Conservation (phyloP, 208 protist species). For the Trypanosoma brucei region DNA sequence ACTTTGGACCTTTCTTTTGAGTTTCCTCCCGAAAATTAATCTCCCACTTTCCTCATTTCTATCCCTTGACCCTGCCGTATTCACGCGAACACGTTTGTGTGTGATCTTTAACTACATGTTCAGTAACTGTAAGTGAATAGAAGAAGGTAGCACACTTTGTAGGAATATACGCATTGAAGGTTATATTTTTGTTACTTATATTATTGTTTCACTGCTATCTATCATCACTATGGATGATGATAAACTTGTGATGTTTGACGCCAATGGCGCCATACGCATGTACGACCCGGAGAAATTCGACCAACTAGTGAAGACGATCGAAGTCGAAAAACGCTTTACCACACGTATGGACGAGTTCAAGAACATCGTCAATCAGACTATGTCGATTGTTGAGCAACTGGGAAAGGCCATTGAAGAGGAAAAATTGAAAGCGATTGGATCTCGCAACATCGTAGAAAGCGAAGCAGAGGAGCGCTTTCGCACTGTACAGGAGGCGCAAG, state of each 20-base stretch:
- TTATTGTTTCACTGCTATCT: not conserved
- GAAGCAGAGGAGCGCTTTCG: conserved; percentile 80
- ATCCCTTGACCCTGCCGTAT: too few relatives aligned
- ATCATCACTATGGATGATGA: conserved; percentile 64
- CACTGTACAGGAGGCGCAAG: conserved; percentile 71
- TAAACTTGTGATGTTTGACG: conserved; percentile 87
- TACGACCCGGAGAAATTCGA: conserved; percentile 90
- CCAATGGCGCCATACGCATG: conserved; percentile 83
- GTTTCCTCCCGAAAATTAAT: too few relatives aligned
- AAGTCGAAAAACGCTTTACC: conserved; percentile 63
- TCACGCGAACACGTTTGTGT: too few relatives aligned
- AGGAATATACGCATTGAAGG: too few relatives aligned
- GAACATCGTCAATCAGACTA: conserved; percentile 70
- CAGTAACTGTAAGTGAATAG: too few relatives aligned
- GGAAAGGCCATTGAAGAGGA: conserved; percentile 81
- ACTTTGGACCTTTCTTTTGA: too few relatives aligned
- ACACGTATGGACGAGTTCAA: conserved; percentile 85
- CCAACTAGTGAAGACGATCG: conserved; percentile 71
- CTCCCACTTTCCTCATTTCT: too few relatives aligned
- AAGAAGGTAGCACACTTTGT: too few relatives aligned
- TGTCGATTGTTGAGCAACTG: conserved; percentile 73
- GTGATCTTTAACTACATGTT: too few relatives aligned
- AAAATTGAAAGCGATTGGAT: conserved; percentile 83
- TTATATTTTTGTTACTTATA: too few relatives aligned
- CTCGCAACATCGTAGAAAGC: conserved; percentile 85